Evolutionary conservation across 768 basidiomycete genomes (phyloP), one percentile per base, ranked within the genome.

Genomic region (Tricholoma matsutake): DNA sequence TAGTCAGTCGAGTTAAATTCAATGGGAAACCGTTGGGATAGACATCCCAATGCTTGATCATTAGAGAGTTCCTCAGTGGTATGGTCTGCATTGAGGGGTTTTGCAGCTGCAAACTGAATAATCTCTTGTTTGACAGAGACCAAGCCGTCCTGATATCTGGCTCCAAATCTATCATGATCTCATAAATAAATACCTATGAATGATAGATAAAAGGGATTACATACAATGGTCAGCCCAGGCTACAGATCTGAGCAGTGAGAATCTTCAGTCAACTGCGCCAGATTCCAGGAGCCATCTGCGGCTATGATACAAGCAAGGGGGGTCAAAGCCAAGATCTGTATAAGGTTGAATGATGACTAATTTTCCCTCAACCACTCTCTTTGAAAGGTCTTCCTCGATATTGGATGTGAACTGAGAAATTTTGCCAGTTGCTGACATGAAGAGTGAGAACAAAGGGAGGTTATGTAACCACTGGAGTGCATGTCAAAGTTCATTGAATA

Each of bases 161-260:
- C 14, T 22, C 59, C 53, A 20, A 55, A 60, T 31, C 59, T 60
- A 51, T 7, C 49, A 43, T 29, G 10, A n/a, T 8, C 11, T 31
- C n/a, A 32, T 55, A 39, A 35, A 53, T 29, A 45, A 58, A 32
- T 56, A 39, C 43, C 29, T n/a, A 55, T 0, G 35, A 59, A 41
- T 41, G 41, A 56, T 13, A 35, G 20, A 45, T 14, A 49, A 11
- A 37, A 58, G 20, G 43, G 16, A 22, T n/a, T 49, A 66, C 72
- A 16, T 60, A 73, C 72, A 73, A 62, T 5, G 71, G 72, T 45
- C 72, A 69, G 45, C 73, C 72, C 4, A 65, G 56, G 55, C 57
- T 41, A 32, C 55, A 60, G 43, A 67, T 71, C 29, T n/a, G n/a
- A n/a, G n/a, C n/a, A n/a, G n/a, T 63, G 61, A 18, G 59, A 31